Evolutionary conservation across 768 basidiomycete genomes (phyloP).

Genomic region (Xerocomellus chrysenteron): DNA sequence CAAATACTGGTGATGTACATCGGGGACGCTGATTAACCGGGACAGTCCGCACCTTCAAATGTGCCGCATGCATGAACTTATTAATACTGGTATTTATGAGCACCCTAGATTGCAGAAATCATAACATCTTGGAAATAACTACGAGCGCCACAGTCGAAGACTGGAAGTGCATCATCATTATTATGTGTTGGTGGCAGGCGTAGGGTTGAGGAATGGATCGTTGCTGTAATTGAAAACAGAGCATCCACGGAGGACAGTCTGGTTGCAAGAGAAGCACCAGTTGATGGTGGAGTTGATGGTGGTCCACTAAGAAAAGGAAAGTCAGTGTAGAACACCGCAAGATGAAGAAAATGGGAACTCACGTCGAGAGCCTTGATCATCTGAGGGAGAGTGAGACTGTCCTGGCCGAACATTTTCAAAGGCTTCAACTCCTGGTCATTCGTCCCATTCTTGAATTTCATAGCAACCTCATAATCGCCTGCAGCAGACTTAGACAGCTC

Average conservation of each 20-base stretch:
- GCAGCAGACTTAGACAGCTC: constrained; percentile 63
- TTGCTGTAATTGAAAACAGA: constrained; percentile 31
- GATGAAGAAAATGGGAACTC: background rate
- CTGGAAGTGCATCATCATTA: too few relatives aligned
- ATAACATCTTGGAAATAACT: background rate
- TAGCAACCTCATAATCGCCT: constrained; percentile 70
- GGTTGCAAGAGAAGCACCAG: constrained; percentile 36
- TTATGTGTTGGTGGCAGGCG: too few relatives aligned
- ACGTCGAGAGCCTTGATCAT: constrained; percentile 23
- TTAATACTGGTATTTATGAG: too few relatives aligned
- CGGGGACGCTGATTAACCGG: too few relatives aligned
- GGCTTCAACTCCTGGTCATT: constrained; percentile 49
- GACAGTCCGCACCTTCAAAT: too few relatives aligned
- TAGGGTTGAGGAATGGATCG: constrained; percentile 28
- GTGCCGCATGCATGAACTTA: too few relatives aligned
- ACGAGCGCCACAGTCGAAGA: background rate
- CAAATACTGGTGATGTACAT: too few relatives aligned
- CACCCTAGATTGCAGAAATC: too few relatives aligned
- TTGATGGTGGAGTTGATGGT: constrained; percentile 33
- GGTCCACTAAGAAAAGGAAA: constrained; percentile 14
- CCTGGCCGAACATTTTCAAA: constrained; percentile 62
- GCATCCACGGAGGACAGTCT: constrained; percentile 32
- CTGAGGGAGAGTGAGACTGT: constrained; percentile 21
- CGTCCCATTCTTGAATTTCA: constrained; percentile 85
- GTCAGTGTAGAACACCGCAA: background rate